Percentiles rank a stretch among this genome's conserved stretches.
Evolutionary conservation across 108 stramenopile species (phyloP).

Genomic region (Cyclotella kingstonii): DNA sequence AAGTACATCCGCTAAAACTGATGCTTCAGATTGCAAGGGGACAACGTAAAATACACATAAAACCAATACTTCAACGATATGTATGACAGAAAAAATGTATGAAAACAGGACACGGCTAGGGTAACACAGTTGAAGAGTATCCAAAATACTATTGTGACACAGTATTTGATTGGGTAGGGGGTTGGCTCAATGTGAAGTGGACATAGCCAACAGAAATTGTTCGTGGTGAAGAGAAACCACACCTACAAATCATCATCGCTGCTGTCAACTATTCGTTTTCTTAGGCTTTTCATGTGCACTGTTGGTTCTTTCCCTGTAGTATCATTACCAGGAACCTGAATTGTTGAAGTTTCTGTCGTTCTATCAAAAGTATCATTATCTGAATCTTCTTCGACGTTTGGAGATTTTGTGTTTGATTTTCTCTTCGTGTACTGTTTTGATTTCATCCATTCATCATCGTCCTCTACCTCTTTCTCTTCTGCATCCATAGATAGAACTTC

Average conservation of each 20-base stretch:
- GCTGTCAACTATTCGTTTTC: slow-evolving; percentile 21
- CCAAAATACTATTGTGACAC: too few relatives aligned
- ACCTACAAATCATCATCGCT: slow-evolving; percentile 32
- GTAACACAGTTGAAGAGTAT: too few relatives aligned
- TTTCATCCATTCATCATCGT: slow-evolving; percentile 32
- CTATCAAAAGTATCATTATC: slow-evolving; percentile 19
- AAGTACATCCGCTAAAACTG: too few relatives aligned
- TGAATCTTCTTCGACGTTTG: slow-evolving; percentile 32
- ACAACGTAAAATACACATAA: too few relatives aligned
- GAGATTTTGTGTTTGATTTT: neutral
- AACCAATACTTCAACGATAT: too few relatives aligned
- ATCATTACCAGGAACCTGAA: neutral
- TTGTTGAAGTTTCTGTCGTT: slow-evolving; percentile 1
- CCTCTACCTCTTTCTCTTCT: slow-evolving; percentile 30
- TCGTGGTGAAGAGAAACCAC: too few relatives aligned
- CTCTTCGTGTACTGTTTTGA: slow-evolving; percentile 10
- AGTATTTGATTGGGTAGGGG: too few relatives aligned
- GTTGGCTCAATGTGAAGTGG: too few relatives aligned
- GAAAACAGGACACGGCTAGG: too few relatives aligned
- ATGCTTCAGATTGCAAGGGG: too few relatives aligned
- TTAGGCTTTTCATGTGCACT: neutral
- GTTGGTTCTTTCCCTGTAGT: neutral
- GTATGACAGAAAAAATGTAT: too few relatives aligned
- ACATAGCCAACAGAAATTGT: too few relatives aligned
- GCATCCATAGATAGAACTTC: slow-evolving; percentile 18